Evolutionary conservation across 2,329 filamentous ascomycete species (phyloP).

Genomic region (Phialocephala sp.): DNA sequence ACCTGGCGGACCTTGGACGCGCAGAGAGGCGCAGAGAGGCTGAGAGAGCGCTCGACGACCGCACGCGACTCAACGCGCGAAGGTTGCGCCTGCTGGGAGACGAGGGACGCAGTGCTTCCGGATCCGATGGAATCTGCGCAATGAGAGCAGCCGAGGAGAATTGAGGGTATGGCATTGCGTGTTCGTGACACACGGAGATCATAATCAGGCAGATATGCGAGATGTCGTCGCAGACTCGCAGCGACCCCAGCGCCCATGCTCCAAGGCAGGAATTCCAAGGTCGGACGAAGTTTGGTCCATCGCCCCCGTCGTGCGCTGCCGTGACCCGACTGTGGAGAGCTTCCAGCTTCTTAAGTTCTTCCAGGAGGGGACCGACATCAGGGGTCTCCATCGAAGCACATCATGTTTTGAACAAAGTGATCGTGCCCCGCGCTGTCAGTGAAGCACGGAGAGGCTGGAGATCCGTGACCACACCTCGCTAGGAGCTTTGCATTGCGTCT

Average conservation of each 20-base stretch:
- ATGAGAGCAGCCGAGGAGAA: neutral
- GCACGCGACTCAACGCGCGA: neutral
- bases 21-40: no score
- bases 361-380: neutral
- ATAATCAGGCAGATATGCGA: neutral
- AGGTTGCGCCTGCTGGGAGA: neutral
- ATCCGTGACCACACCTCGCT: neutral
- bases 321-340: neutral
- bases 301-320: neutral
- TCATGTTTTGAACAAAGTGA: conserved; percentile 14
- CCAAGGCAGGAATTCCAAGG: neutral
- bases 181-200: neutral
- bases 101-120: neutral
- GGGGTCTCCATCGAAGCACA: neutral
- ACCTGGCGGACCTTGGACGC: no score
- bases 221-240: conserved; percentile 4
- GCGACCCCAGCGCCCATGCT: neutral
- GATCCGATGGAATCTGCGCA: neutral
- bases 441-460: conserved; percentile 8
- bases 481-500: conserved; percentile 1
- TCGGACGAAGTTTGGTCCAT: neutral
- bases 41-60: no score
- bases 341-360: neutral
- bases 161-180: conserved; percentile 3
- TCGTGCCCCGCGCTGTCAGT: neutral